Percentiles rank a stretch among this genome's conserved stretches.
phyloP scores from a whole-genome alignment of 2,329 filamentous ascomycete species.

The Neospermospora avenae region DNA sequence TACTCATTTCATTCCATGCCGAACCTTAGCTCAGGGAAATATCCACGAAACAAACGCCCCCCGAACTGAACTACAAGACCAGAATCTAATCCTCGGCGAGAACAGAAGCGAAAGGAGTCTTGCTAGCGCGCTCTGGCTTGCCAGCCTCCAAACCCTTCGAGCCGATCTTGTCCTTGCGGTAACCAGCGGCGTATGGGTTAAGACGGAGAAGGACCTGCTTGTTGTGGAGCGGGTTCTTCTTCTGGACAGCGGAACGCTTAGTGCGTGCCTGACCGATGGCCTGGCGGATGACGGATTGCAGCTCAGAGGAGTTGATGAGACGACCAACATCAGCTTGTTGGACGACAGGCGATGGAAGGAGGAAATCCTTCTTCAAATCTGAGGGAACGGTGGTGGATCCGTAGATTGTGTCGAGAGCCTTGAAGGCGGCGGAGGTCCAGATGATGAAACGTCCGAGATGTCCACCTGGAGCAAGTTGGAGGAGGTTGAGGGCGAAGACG shows the following conservation, averaged over 20 bases:
- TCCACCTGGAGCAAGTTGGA: constrained; percentile 97
- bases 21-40: constrained; percentile 10
- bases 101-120: constrained; percentile 39
- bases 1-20: not conserved
- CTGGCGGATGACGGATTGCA: constrained; percentile 91
- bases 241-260: constrained; percentile 90
- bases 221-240: constrained; percentile 99
- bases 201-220: constrained; percentile 97
- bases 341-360: constrained; percentile 89
- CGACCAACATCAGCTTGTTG: constrained; percentile 93
- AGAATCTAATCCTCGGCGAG: constrained; percentile 48
- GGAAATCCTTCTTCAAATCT: constrained; percentile 97
- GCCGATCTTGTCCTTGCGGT: constrained; percentile 81
- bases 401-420: constrained; percentile 95
- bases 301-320: constrained; percentile 98
- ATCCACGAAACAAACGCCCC: constrained; percentile 17
- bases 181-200: constrained; percentile 95
- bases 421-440: constrained; percentile 97
- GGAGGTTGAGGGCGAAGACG: constrained; percentile 93
- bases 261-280: constrained; percentile 87
- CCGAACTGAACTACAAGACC: constrained; percentile 12
- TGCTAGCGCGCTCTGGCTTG: constrained; percentile 50
- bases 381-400: constrained; percentile 86
- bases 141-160: constrained; percentile 60
- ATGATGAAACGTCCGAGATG: constrained; percentile 98